phyloP scores from a whole-genome alignment of 768 basidiomycete genomes.

The Naematelia aurantialba region DNA sequence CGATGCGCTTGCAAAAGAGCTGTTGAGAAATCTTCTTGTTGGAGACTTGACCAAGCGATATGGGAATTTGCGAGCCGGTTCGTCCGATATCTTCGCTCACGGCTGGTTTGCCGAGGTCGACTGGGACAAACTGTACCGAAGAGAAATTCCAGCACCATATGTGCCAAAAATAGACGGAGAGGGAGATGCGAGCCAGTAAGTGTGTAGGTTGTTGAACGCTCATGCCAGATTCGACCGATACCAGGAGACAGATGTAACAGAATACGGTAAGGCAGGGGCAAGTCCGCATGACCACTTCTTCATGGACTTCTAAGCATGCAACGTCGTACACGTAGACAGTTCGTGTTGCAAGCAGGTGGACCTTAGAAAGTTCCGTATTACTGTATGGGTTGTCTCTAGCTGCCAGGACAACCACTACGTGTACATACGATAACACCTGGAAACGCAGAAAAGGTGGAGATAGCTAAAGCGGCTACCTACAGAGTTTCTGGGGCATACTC shows the following conservation, averaged over 20 bases:
- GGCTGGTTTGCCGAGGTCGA: conserved; percentile 81
- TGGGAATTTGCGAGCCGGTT: conserved; percentile 50
- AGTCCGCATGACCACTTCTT: conserved; percentile 62
- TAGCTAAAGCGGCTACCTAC: too few species aligned
- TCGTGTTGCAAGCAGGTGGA: too few species aligned
- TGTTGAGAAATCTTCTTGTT: conserved; percentile 51
- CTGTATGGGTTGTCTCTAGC: too few species aligned
- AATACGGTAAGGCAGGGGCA: conserved; percentile 51
- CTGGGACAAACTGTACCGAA: conserved; percentile 71
- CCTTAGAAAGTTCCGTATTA: too few species aligned
- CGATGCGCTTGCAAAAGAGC: conserved; percentile 49
- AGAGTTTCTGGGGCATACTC: too few species aligned
- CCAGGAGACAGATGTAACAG: conserved; percentile 52
- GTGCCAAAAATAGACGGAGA: conserved; percentile 86
- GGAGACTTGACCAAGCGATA: conserved; percentile 51
- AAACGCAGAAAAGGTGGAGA: too few species aligned
- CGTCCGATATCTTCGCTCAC: conserved; percentile 51
- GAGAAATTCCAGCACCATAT: conserved; percentile 95
- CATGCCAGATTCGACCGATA: conserved; percentile 53
- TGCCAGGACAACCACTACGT: too few species aligned
- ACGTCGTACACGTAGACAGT: not conserved
- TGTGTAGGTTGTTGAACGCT: conserved; percentile 5
- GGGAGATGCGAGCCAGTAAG: conserved; percentile 78
- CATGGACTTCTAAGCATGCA: conserved; percentile 59
- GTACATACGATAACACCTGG: too few species aligned